Base-by-base conservation (phyloP, 202 grass and related monocot species). In the Elaeis oleifera region DNA sequence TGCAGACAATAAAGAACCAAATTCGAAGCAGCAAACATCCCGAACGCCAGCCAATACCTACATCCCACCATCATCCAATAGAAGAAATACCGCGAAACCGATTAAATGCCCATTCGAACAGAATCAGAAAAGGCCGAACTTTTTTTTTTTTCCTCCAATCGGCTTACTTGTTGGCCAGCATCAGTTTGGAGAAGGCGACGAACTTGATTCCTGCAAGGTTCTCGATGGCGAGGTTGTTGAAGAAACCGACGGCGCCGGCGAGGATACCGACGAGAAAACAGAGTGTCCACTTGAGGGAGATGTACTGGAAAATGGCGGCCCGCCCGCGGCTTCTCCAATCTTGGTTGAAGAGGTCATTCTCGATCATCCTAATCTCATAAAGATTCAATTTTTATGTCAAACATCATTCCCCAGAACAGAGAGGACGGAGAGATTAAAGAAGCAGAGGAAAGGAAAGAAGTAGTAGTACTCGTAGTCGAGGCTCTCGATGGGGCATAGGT, bases 171-270 rank as follows among this genome's bases (percentile, higher is more conserved):
- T 63, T 26, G 51, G 81, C 81, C 0, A 73, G 70, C 87, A 96
- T 86, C 56, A 96, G 79, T 3, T 84, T 53, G 16, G 87, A 89
- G 3, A 96, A 62, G 18, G 77, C 65, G 23, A 66, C 50, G 50
- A 83, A 55, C 84, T 97, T 97, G 71, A 85, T 54, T 2, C 87
- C 87, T 3, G 82, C 77, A 20, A 97, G 63, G 50, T 97, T 97
- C 82, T 97, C 92, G 17, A 91, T 88, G 23, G 84, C 79, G 3
- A 97, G 84, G 77, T 96, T 96, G 77, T 86, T 89, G 79, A 89
- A 55, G 73, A 96, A 96, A 16, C 87, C 87, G 11, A 86, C 77
- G 24, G 72, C 78, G 16, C 76, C 76, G 23, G 76, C 79, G 6
- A 90, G 52, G 54, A 88, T 31, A 3, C 91, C 91, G 26, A 96